phyloP scores from a whole-genome alignment of 805 yeast species.

The Maudiozyma serrabonitensis region DNA sequence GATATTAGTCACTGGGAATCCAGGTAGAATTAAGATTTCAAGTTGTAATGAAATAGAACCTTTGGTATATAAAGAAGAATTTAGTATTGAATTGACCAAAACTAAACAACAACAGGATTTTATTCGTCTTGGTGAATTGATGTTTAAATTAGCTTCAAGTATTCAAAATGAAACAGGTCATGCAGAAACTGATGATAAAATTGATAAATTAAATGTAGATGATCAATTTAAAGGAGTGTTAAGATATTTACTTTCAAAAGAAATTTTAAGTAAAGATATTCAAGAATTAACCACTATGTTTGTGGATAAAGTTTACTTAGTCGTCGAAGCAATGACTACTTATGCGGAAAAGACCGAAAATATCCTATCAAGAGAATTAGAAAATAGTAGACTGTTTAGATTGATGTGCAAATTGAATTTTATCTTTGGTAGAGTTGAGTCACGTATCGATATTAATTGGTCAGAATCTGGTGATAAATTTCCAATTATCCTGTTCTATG shows the following conservation, averaged over 20 bases:
- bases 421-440: conserved; percentile 66
- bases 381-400: conserved; percentile 80
- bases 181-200: conserved; percentile 2
- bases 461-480: conserved; percentile 69
- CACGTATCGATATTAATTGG: conserved; percentile 48
- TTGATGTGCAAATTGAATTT: conserved; percentile 73
- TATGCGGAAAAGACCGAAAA: conserved; percentile 51
- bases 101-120: conserved; percentile 47
- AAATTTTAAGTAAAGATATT: conserved; percentile 18
- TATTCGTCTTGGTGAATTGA: conserved; percentile 45
- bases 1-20: conserved; percentile 59
- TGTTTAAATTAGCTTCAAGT: conserved; percentile 24
- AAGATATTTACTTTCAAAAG: conserved; percentile 28
- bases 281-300: conserved; percentile 33
- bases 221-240: conserved; percentile 38
- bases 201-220: conserved; percentile 26
- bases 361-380: conserved; percentile 62
- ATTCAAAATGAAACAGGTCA: conserved; percentile 4
- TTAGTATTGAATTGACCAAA: conserved; percentile 8
- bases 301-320: conserved; percentile 32
- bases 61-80: conserved; percentile 33
- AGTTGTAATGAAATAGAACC: conserved; percentile 68
- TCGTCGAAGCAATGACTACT: conserved; percentile 38
- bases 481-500: conserved; percentile 64
- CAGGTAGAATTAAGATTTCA: conserved; percentile 58